Evolutionary conservation across 768 basidiomycete genomes (phyloP).

Genomic region (Lactarius vividus): DNA sequence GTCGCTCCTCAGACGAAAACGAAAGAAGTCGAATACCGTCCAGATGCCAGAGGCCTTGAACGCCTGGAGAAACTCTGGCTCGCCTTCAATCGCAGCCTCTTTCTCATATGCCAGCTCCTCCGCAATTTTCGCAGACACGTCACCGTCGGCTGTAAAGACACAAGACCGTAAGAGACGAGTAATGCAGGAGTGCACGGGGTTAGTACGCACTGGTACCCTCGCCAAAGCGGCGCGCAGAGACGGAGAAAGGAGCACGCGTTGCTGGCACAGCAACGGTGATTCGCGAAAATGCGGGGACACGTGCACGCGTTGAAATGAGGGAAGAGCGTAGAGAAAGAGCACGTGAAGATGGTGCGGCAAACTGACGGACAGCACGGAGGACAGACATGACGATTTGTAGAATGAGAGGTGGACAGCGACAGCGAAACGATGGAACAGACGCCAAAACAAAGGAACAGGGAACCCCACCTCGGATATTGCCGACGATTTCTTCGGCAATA

Average conservation of each 20-base stretch:
- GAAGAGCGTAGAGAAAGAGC: constrained; percentile 32
- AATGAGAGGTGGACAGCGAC: not conserved
- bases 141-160: constrained; percentile 56
- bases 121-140: constrained; percentile 68
- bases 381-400: constrained; percentile 51
- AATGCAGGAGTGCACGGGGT: not conserved
- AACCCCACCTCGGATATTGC: constrained; percentile 8
- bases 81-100: constrained; percentile 46
- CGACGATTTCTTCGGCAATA: not conserved
- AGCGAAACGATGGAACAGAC: not conserved
- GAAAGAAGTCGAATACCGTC: constrained; percentile 51
- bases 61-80: constrained; percentile 73
- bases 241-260: constrained; percentile 42
- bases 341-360: constrained; percentile 46
- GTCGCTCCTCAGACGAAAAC: not conserved
- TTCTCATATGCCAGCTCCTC: constrained; percentile 88
- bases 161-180: not conserved
- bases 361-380: constrained; percentile 57
- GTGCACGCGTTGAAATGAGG: constrained; percentile 29
- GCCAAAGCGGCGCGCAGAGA: constrained; percentile 39
- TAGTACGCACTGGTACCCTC: constrained; percentile 44
- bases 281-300: constrained; percentile 30
- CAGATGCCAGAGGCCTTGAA: constrained; percentile 77
- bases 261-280: constrained; percentile 23
- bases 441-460: not conserved